These are phyloP conservation scores for Ganoderma lucidum DNA, from an alignment of 1,284 basidiomycete genomes.

Conservation along the genomic window DNA sequence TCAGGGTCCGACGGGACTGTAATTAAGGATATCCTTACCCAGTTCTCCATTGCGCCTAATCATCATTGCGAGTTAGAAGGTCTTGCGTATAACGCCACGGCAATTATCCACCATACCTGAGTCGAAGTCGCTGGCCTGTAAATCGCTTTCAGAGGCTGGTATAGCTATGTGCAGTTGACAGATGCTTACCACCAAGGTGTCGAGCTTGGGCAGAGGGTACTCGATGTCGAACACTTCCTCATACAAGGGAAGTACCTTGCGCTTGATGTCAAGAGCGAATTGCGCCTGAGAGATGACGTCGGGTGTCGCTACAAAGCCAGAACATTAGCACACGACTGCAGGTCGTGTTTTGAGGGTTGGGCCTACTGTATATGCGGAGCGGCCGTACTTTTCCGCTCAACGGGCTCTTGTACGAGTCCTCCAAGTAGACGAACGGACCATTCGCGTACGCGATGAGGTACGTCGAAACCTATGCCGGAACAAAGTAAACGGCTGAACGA, in stretches of 20 bases:
- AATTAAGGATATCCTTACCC: conserved; percentile 50
- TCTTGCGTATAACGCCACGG: background rate
- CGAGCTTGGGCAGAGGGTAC: conserved; percentile 93
- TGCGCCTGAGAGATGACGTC: conserved; percentile 86
- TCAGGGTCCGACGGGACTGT: background rate
- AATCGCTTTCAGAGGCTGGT: background rate
- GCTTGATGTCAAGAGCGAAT: conserved; percentile 91
- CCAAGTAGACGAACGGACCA: conserved; percentile 80
- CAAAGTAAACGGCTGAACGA: background rate
- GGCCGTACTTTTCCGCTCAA: conserved; percentile 86
- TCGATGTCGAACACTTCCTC: conserved; percentile 93
- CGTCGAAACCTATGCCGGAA: conserved; percentile 71
- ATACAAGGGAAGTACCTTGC: conserved; percentile 89
- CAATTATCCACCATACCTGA: conserved; percentile 54
- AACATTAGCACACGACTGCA: background rate
- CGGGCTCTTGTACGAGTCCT: conserved; percentile 83
- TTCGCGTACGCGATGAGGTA: conserved; percentile 95
- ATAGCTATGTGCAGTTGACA: conserved; percentile 7
- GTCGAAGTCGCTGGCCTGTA: conserved; percentile 85
- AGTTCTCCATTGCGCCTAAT: conserved; percentile 92
- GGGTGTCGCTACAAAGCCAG: conserved; percentile 67
- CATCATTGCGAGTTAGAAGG: background rate
- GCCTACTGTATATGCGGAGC: conserved; percentile 82
- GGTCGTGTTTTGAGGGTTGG: too few relatives aligned
- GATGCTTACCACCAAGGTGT: conserved; percentile 77